phyloP scores from a whole-genome alignment of 192 early-diverging fungal genomes.

The Obelidium mucronatum region DNA sequence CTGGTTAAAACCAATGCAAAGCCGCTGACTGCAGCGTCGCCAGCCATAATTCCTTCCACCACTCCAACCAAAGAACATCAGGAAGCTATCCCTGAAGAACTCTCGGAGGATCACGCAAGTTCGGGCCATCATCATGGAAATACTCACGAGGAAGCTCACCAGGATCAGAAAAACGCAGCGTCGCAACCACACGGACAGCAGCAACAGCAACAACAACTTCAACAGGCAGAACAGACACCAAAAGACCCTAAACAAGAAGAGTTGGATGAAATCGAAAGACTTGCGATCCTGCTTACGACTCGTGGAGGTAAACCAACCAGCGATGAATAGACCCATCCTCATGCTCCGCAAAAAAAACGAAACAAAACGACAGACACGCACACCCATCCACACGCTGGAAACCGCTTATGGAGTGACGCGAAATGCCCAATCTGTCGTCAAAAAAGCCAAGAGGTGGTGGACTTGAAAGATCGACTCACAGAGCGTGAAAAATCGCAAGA shows the following conservation, averaged over 20 bases:
- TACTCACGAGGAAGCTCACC: not conserved
- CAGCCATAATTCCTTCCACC: not conserved
- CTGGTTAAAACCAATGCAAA: too few relatives aligned
- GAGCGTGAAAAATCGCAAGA: slow-evolving; percentile 55
- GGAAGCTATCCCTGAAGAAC: not conserved
- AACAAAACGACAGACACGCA: slow-evolving; percentile 10
- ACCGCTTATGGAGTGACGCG: slow-evolving; percentile 31
- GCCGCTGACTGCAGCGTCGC: too few relatives aligned
- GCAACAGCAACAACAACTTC: not conserved
- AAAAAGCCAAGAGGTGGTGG: slow-evolving; percentile 31
- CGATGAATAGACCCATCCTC: not conserved
- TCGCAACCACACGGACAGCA: too few relatives aligned
- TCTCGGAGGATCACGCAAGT: not conserved
- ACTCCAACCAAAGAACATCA: not conserved
- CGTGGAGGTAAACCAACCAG: not conserved
- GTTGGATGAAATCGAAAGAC: slow-evolving; percentile 24
- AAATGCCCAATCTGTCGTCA: slow-evolving; percentile 56
- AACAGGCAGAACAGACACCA: not conserved
- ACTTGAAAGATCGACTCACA: slow-evolving; percentile 17
- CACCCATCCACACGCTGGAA: slow-evolving; percentile 6
- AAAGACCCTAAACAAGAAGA: slow-evolving; percentile 14
- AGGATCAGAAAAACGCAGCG: not conserved
- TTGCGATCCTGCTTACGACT: slow-evolving; percentile 23
- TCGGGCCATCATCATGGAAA: not conserved
- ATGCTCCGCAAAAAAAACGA: too few relatives aligned